Percentiles rank a stretch among this genome's conserved stretches.
These are phyloP conservation scores for Petrea volubilis DNA, from an alignment of 257 asterid genomes.

Conservation along the genomic window DNA sequence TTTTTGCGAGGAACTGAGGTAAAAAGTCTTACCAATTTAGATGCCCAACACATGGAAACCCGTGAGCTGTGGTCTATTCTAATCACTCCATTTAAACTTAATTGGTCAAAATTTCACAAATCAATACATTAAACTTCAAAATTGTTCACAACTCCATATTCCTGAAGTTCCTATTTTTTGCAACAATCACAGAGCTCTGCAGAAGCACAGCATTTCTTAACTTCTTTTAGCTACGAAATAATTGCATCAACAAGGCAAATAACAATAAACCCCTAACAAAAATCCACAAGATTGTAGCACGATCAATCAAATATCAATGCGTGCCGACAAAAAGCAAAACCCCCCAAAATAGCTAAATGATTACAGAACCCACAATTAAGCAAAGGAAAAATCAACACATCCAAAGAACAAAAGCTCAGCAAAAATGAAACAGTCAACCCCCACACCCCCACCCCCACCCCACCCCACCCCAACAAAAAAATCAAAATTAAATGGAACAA, in stretches of 20 bases:
- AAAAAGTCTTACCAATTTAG: constrained; percentile 19
- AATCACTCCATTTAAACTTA: constrained; percentile 6
- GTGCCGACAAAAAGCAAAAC: constrained; percentile 13
- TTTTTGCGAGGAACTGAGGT: background rate
- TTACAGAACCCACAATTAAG: background rate
- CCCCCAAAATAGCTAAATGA: constrained; percentile 5
- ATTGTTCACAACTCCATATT: background rate
- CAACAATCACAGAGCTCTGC: too few relatives aligned
- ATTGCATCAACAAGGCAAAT: constrained; percentile 14
- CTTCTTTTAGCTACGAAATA: background rate
- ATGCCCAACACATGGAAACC: constrained; percentile 27
- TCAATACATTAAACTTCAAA: background rate
- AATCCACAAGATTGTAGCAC: constrained; percentile 6
- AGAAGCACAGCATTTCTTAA: background rate
- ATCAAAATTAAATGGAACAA: background rate
- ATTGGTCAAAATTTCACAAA: background rate
- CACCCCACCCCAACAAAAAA: too few relatives aligned
- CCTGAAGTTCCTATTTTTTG: too few relatives aligned
- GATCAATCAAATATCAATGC: constrained; percentile 22
- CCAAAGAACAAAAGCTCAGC: background rate
- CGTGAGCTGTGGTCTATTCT: constrained; percentile 14
- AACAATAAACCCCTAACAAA: background rate
- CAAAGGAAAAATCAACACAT: background rate
- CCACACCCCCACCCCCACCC: too few relatives aligned
- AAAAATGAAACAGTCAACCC: background rate